phyloP scores from a whole-genome alignment of 306 rosid species.

The Dalbergia oliveri region DNA sequence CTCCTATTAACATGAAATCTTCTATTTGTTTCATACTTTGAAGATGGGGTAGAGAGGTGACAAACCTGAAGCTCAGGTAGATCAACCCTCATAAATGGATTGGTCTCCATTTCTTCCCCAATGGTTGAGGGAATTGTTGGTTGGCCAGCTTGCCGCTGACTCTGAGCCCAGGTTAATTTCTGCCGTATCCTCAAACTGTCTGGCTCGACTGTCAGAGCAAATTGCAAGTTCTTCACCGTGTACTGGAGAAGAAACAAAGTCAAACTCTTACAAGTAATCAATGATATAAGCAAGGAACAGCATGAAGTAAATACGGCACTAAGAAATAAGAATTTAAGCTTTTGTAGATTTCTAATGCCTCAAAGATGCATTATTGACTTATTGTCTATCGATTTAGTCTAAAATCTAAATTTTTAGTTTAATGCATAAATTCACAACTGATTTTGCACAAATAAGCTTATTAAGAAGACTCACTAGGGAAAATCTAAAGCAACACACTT shows the following conservation, averaged over 20 bases:
- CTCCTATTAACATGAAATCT: neutral
- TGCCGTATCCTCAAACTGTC: constrained; percentile 43
- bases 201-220: constrained; percentile 39
- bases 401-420: constrained; percentile 15
- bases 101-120: constrained; percentile 77
- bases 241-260: constrained; percentile 15
- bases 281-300: neutral
- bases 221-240: constrained; percentile 41
- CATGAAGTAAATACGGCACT: neutral
- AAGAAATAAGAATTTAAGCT: constrained; percentile 1
- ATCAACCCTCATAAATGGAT: constrained; percentile 82
- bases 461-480: constrained; percentile 1
- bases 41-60: constrained; percentile 31
- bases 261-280: neutral
- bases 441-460: constrained; percentile 29
- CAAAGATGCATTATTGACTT: neutral
- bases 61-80: constrained; percentile 74
- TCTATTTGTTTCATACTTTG: constrained; percentile 11
- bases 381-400: neutral
- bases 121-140: constrained; percentile 81
- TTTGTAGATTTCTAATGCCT: neutral
- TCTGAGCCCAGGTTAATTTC: constrained; percentile 75
- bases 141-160: constrained; percentile 63
- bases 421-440: neutral
- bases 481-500: constrained; percentile 15